Evolutionary conservation across 2,329 filamentous ascomycete species (phyloP).

Genomic region (Pyricularia pennisetigena): DNA sequence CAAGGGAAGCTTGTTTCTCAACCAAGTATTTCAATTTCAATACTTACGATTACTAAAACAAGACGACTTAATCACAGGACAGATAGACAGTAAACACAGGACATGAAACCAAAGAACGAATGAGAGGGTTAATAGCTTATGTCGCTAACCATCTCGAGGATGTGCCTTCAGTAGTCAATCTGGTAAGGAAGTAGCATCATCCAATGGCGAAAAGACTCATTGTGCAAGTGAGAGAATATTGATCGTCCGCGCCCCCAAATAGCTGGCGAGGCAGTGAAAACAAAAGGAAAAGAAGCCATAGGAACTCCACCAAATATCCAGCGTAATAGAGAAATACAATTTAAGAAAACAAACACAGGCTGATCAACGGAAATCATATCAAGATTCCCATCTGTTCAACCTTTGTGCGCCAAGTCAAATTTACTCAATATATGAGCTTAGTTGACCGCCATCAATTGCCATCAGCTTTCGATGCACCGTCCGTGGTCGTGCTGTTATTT

Average conservation of each 20-base stretch:
- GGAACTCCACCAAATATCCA: neutral
- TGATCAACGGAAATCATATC: neutral
- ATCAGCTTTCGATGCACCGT: neutral
- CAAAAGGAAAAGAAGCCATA: neutral
- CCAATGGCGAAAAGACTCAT: neutral
- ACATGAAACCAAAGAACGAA: neutral
- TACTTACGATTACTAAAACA: neutral
- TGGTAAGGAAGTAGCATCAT: neutral
- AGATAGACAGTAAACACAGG: neutral
- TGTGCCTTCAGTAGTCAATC: slow-evolving; percentile 1
- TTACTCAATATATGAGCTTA: neutral
- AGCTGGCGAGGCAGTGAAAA: neutral
- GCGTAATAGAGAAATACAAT: neutral
- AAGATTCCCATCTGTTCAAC: neutral
- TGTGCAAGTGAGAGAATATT: neutral
- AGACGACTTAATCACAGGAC: neutral
- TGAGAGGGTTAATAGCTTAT: neutral
- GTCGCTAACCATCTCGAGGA: neutral
- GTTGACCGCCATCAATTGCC: neutral
- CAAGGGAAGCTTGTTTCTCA: neutral
- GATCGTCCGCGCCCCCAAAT: neutral
- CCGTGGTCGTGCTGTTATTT: slow-evolving; percentile 2
- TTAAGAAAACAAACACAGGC: neutral
- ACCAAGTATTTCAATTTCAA: neutral
- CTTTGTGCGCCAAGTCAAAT: neutral